These are phyloP conservation scores for Fusarium cicatricum DNA, from an alignment of 2,329 filamentous ascomycete species.

Conservation along the genomic window DNA sequence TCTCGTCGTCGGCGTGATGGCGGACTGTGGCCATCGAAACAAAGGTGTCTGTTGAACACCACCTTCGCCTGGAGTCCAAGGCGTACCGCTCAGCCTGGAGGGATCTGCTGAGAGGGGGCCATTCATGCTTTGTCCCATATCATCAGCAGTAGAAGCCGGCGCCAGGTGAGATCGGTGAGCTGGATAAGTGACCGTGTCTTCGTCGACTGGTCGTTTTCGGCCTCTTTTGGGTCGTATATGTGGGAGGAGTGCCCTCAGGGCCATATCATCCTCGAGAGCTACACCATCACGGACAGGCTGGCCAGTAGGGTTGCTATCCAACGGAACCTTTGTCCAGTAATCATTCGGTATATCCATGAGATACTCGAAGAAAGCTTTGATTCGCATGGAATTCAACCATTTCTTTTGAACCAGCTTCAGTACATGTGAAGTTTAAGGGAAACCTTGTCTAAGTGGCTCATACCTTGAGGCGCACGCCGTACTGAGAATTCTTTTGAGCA, in stretches of 20 bases:
- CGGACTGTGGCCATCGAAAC: slow-evolving; percentile 79
- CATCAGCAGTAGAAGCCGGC: slow-evolving; percentile 56
- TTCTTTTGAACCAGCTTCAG: slow-evolving; percentile 60
- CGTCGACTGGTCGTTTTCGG: slow-evolving; percentile 70
- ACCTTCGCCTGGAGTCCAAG: slow-evolving; percentile 43
- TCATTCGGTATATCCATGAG: slow-evolving; percentile 78
- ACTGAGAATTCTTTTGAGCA: slow-evolving; percentile 93
- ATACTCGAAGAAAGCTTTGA: slow-evolving; percentile 94
- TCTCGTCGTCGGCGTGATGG: slow-evolving; percentile 72
- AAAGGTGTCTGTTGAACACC: slow-evolving; percentile 64
- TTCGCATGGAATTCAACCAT: slow-evolving; percentile 97
- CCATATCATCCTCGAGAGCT: slow-evolving; percentile 85
- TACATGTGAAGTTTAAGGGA: neutral
- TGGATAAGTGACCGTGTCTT: slow-evolving; percentile 58
- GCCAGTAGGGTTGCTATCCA: slow-evolving; percentile 67
- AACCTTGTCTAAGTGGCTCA: slow-evolving; percentile 9
- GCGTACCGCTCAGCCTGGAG: slow-evolving; percentile 48
- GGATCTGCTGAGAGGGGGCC: slow-evolving; percentile 60
- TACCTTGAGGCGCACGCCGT: slow-evolving; percentile 90
- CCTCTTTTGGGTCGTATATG: slow-evolving; percentile 73
- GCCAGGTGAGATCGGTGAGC: slow-evolving; percentile 70
- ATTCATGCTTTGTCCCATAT: slow-evolving; percentile 45
- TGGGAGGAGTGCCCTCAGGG: slow-evolving; percentile 82
- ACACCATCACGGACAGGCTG: slow-evolving; percentile 81
- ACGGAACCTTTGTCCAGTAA: slow-evolving; percentile 82